Evolutionary conservation across 208 protist species (phyloP), one percentile per base, ranked within the genome.

Genomic region (Kentomonas sorsogonicus): DNA sequence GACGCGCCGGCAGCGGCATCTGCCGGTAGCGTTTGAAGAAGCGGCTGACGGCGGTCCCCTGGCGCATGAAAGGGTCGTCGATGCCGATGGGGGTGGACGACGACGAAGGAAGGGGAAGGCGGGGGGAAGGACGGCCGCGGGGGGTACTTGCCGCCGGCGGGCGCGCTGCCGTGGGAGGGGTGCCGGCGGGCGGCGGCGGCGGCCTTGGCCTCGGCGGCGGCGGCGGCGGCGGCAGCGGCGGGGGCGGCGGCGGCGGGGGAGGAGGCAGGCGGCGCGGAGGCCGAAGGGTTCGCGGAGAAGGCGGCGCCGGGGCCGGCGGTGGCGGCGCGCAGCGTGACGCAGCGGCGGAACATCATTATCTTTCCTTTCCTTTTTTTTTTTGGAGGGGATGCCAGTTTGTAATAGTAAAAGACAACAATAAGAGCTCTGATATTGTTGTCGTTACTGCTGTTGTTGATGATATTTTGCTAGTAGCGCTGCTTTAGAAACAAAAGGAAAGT

Each of bases 61-160:
- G 60, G 45, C 83, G 83, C 47, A 85, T 62, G 53, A 86, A 90
- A 15, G 68, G 66, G 55, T 90, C 83, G 27, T 40, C 50, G 30
- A n/a, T 52, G 46, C 6, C 22, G 46, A n/a, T 27, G 22, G 23
- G 22, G 3, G 55, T 59, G 60, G 38, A 58, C 26, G 16, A 26
- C 36, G 13, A 40, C 34, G 45, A 13, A 20, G 43, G 22, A 43
- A 13, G 23, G 23, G 15, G n/a, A 58, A 61, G 11, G 16, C 11
- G 11, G 11, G 33, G 33, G 33, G 11, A 36, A 36, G 33, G 33
- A 36, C n/a, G n/a, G n/a, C n/a, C n/a, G n/a, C n/a, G n/a, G n/a
- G n/a, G n/a, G n/a, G n/a, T n/a, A n/a, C n/a, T n/a, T n/a, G n/a
- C n/a, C n/a, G 54, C 53, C 22, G 11, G 44, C 34, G 53, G 34